Conservation (phyloP, 2,329 filamentous ascomycete species). For the Rosellinia necatrix region DNA sequence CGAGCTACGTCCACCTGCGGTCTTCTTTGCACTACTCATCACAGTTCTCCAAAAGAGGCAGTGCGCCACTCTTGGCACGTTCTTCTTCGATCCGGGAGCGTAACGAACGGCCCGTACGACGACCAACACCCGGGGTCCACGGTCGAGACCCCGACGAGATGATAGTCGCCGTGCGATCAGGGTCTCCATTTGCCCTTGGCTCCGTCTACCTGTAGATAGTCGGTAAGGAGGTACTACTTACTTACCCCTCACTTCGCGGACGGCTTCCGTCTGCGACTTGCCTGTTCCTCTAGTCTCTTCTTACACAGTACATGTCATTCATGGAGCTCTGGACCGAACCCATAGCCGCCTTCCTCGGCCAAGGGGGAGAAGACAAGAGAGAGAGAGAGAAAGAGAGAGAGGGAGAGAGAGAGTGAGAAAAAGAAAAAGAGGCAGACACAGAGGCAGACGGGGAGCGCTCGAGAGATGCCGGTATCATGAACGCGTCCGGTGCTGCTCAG, state of each 20-base stretch:
- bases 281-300: constrained; percentile 24
- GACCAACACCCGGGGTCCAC: constrained; percentile 18
- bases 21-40: constrained; percentile 2
- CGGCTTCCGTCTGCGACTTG: constrained; percentile 34
- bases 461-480: constrained; percentile 27
- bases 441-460: too few relatives aligned
- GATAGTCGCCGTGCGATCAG: constrained; percentile 29
- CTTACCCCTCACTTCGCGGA: constrained; percentile 32
- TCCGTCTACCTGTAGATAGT: constrained; percentile 3
- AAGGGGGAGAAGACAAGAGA: too few relatives aligned
- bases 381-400: too few relatives aligned
- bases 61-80: constrained; percentile 18
- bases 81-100: constrained; percentile 22
- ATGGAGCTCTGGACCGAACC: constrained; percentile 15
- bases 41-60: constrained; percentile 13
- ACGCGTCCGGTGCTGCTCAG: constrained; percentile 37
- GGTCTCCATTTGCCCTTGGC: constrained; percentile 29
- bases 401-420: too few relatives aligned
- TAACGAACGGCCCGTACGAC: constrained; percentile 22
- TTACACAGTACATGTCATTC: constrained; percentile 12
- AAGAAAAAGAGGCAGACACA: too few relatives aligned
- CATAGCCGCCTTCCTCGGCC: constrained; percentile 27
- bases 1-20: too few relatives aligned
- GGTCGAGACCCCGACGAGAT: constrained; percentile 26
- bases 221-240: neutral